These are phyloP conservation scores for Sarcocystis neurona DNA, from an alignment of 169 alveolate species.

Conservation along the genomic window DNA sequence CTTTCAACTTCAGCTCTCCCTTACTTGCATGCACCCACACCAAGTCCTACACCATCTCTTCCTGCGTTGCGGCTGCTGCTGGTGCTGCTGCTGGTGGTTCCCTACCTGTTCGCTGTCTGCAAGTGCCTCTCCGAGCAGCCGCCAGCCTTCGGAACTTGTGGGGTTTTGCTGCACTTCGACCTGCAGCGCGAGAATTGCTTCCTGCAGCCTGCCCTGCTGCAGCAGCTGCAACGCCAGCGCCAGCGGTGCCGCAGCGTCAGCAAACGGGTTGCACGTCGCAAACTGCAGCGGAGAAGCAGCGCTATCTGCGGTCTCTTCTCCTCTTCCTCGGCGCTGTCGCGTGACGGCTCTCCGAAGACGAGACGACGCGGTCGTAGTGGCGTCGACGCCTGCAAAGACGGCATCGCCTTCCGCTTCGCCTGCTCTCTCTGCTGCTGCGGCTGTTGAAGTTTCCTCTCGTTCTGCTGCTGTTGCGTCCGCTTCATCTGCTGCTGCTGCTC, in stretches of 20 bases:
- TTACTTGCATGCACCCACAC: too few relatives aligned
- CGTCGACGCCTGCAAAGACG: background rate
- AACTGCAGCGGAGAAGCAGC: background rate
- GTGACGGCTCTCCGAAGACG: background rate
- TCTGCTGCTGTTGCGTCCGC: background rate
- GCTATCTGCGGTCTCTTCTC: background rate
- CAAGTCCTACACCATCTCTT: too few relatives aligned
- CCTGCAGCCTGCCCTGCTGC: conserved; percentile 76
- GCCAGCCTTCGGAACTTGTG: conserved; percentile 83
- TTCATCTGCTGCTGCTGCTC: too few relatives aligned
- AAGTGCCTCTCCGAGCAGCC: conserved; percentile 81
- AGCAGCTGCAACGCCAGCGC: conserved; percentile 74
- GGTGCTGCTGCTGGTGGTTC: too few relatives aligned
- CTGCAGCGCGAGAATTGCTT: conserved; percentile 82
- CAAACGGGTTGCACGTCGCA: background rate
- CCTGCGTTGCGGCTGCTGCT: too few relatives aligned
- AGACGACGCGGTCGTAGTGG: background rate
- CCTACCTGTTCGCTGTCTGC: conserved; percentile 85
- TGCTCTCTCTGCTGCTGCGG: background rate
- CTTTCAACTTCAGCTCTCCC: too few relatives aligned
- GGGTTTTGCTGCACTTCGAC: conserved; percentile 79
- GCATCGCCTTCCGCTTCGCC: background rate
- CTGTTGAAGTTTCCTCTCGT: background rate
- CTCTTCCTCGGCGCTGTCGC: background rate
- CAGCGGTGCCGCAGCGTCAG: conserved; percentile 38